Evolutionary conservation across 2,329 filamentous ascomycete species (phyloP).

Genomic region (Fusarium veterinarium): DNA sequence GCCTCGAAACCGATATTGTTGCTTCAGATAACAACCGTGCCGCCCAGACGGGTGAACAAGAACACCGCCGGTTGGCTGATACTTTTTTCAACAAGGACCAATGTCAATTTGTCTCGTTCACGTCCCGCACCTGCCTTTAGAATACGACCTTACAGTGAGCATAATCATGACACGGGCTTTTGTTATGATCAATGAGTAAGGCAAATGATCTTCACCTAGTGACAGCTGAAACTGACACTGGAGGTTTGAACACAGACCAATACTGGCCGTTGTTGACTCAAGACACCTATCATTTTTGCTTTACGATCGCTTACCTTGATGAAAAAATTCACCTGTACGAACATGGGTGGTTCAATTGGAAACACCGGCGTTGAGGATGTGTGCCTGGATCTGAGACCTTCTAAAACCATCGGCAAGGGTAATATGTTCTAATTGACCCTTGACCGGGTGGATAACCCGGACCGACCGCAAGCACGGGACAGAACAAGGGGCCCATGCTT

Average conservation of each 20-base stretch:
- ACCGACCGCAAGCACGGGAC: constrained; percentile 29
- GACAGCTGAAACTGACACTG: constrained; percentile 5
- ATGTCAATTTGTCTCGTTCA: neutral
- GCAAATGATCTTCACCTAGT: neutral
- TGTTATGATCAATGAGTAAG: neutral
- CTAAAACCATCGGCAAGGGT: constrained; percentile 26
- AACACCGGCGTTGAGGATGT: constrained; percentile 37
- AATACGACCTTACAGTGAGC: neutral
- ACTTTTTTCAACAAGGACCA: neutral
- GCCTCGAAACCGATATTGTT: neutral
- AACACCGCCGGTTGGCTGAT: neutral
- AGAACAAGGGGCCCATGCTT: constrained; percentile 26
- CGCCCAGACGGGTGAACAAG: neutral
- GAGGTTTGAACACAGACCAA: neutral
- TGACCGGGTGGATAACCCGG: constrained; percentile 38
- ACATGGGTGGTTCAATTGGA: constrained; percentile 28
- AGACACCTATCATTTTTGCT: constrained; percentile 1
- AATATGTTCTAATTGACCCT: constrained; percentile 21
- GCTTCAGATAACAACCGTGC: neutral
- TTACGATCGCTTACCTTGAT: neutral
- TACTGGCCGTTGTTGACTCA: neutral
- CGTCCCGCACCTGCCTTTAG: neutral
- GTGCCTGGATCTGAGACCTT: constrained; percentile 28
- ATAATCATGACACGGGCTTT: neutral
- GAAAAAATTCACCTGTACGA: neutral